These are phyloP conservation scores for Leucosporidium yakuticum DNA, from an alignment of 768 basidiomycete species.

Conservation along the genomic window DNA sequence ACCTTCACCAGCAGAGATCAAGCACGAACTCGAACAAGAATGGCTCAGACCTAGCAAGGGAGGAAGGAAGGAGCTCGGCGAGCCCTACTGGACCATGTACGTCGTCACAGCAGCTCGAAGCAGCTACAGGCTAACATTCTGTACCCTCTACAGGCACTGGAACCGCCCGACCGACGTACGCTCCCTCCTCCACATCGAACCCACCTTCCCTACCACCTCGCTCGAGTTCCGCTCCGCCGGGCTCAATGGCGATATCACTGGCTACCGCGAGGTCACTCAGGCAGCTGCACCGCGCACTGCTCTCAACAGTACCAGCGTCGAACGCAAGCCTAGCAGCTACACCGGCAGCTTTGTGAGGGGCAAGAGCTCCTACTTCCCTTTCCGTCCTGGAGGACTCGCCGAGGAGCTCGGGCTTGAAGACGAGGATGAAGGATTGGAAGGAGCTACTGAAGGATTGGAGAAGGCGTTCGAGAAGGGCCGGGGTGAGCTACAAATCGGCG, in stretches of 20 bases:
- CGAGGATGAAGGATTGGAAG: constrained; percentile 44
- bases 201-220: constrained; percentile 67
- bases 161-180: constrained; percentile 45
- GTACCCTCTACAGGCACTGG: constrained; percentile 26
- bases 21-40: constrained; percentile 9
- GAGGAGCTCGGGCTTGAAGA: constrained; percentile 48
- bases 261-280: constrained; percentile 65
- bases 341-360: constrained; percentile 77
- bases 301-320: constrained; percentile 74
- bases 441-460: constrained; percentile 39
- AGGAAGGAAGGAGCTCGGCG: constrained; percentile 20
- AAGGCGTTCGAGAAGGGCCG: constrained; percentile 33
- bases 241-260: constrained; percentile 69
- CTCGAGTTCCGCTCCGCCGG: constrained; percentile 70
- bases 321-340: constrained; percentile 71
- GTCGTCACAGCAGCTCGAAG: background rate
- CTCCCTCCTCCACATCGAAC: constrained; percentile 58
- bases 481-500: constrained; percentile 16
- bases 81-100: constrained; percentile 29
- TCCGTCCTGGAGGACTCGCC: constrained; percentile 88
- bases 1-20: constrained; percentile 57
- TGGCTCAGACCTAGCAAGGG: constrained; percentile 15
- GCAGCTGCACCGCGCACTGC: constrained; percentile 54
- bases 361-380: constrained; percentile 86
- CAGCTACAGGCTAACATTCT: background rate